A percentile compares a stretch with the other conserved stretches of the same genome.
Evolutionary conservation across 257 asterid species (phyloP).

Genomic region (Cynanchum wilfordii): DNA sequence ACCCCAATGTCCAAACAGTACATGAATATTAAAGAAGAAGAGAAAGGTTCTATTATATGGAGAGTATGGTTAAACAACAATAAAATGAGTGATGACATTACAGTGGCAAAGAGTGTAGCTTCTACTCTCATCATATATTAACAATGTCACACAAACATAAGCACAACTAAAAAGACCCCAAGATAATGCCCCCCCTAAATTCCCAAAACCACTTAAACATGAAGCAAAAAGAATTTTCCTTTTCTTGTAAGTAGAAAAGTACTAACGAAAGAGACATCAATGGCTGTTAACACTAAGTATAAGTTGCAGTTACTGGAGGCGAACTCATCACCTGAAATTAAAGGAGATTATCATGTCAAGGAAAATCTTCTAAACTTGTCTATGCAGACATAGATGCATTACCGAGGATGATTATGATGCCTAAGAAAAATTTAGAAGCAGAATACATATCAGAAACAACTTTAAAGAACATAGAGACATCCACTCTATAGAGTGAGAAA

Average conservation of each 20-base stretch:
- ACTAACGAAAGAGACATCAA: neutral
- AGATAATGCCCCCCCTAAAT: neutral
- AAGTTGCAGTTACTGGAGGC: neutral
- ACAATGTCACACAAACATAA: neutral
- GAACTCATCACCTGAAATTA: neutral
- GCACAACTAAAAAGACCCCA: neutral
- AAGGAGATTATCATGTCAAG: neutral
- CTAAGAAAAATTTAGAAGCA: neutral
- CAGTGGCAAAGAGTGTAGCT: neutral
- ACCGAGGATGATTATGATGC: neutral
- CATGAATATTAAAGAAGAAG: neutral
- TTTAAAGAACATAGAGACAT: slow-evolving; percentile 1
- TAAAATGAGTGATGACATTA: neutral
- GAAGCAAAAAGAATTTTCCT: neutral
- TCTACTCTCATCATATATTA: neutral
- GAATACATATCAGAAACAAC: neutral
- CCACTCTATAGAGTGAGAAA: neutral
- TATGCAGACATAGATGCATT: neutral
- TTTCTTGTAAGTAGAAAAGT: neutral
- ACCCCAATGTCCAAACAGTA: neutral
- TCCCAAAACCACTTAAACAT: neutral
- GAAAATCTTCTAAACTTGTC: neutral
- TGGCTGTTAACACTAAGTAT: neutral
- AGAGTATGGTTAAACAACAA: neutral
- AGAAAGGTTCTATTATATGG: neutral